Evolutionary conservation across 306 rosid genomes (phyloP), one percentile per base, ranked within the genome.

Genomic region (Vicia sativa): DNA sequence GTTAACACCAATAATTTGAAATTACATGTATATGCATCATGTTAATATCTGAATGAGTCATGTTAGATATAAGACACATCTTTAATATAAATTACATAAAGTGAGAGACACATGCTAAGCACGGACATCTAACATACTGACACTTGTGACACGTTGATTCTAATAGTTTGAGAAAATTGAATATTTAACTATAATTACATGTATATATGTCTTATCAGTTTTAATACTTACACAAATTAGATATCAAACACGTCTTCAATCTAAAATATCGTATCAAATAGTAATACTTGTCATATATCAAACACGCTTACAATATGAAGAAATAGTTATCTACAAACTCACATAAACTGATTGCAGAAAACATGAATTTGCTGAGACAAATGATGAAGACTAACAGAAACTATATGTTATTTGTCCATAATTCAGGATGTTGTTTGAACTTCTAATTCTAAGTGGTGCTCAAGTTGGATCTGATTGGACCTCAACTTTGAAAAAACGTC

Each of bases 391-490:
- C 68, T 77, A 29, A 63, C 74, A 68, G 53, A 38, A 57, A 38
- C 69, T 42, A 44, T 63, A 16, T 65, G n/a, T 41, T 70, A 6
- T 49, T 49, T 49, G 57, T 55, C 13, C 16, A 56, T 54, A 25
- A 25, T 55, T 39, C 83, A 88, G 99, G 78, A 84, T 90, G 85
- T 72, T 95, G 79, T 87, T 95, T 78, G 99, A 95, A 65, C 87
- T 95, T 72, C 84, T 95, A 55, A 86, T 88, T 69, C 68, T 93
- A 18, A 85, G 97, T 48, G 99, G 87, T 25, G 99, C 97, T 65
- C 99, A 95, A 75, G 99, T 95, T 80, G 99, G 97, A 73, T 95
- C 96, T 44, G 99, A 90, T 73, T 95, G 99, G 99, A 95, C 97
- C 72, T 83, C 96, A 68, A 95, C 89, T 67, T 79, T 95, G 77